These are phyloP conservation scores for Westerdykella sp. DNA, from an alignment of 2,329 filamentous ascomycete species.

Conservation along the genomic window DNA sequence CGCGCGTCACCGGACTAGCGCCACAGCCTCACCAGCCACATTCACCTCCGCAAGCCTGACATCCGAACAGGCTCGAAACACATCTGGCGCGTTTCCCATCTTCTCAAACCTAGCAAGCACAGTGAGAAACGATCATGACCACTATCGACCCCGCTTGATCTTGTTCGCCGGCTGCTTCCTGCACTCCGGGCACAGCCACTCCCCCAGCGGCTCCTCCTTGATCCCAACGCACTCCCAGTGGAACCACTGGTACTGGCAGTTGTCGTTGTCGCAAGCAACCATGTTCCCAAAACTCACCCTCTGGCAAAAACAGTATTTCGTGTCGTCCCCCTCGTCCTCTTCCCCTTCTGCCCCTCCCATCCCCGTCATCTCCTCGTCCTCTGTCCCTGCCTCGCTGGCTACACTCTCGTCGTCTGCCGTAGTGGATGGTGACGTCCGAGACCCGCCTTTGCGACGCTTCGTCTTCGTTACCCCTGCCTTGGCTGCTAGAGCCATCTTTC, in stretches of 20 bases:
- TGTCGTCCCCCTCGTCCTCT: conserved; percentile 70
- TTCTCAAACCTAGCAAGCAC: too few relatives aligned
- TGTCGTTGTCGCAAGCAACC: conserved; percentile 81
- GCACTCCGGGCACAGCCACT: conserved; percentile 46
- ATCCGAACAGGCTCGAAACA: too few relatives aligned
- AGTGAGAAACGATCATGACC: neutral
- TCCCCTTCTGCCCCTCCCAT: conserved; percentile 35
- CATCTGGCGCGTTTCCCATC: too few relatives aligned
- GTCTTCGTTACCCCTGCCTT: conserved; percentile 32
- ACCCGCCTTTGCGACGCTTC: conserved; percentile 31
- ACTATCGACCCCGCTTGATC: conserved; percentile 37
- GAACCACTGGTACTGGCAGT: conserved; percentile 80
- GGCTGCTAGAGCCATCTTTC: conserved; percentile 31
- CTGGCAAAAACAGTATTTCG: conserved; percentile 74
- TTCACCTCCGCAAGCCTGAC: too few relatives aligned
- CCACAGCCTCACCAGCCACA: too few relatives aligned
- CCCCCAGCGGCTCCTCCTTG: conserved; percentile 45
- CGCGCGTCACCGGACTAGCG: too few relatives aligned
- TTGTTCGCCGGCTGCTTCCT: conserved; percentile 35
- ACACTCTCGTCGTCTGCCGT: conserved; percentile 50
- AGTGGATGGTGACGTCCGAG: conserved; percentile 38
- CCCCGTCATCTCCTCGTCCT: conserved; percentile 48
- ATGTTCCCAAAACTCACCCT: conserved; percentile 81
- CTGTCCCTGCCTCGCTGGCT: conserved; percentile 40
- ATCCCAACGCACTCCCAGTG: conserved; percentile 62